Evolutionary conservation across 306 rosid species (phyloP), one percentile per base, ranked within the genome.

Genomic region (Rosa multiflora): DNA sequence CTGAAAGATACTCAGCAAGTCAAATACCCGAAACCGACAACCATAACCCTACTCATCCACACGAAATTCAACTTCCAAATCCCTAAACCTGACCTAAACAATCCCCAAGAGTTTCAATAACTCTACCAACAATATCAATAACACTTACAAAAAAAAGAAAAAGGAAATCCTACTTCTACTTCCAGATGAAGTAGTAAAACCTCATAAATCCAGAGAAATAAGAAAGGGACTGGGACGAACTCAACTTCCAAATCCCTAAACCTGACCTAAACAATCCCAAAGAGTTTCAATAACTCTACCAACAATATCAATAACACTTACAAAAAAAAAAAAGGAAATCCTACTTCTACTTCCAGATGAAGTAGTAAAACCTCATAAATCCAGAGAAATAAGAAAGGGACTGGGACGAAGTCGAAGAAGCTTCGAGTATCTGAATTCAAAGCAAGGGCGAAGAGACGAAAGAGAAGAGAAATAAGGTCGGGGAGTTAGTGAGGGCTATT

Each of bases 231-330:
- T 8, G 8, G 4, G 40, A 39, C 43, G 37, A 20, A 35, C 35
- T 68, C 17, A 39, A 64, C 49, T 56, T 20, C 44, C 21, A n/a
- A 77, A 53, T 72, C 70, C 44, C 70, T 35, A 64, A 64, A 64
- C 10, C 43, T 15, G 7, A 6, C 69, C 46, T 32, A 64, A 35
- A 14, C 8, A 63, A 63, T 29, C 43, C 61, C 40, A 8, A 62
- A 64, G 72, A 1, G 40, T 17, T 73, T 35, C 17, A 72, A 39
- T 11, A 29, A 26, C 21, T 44, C 23, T 17, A 73, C 47, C 7
- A 46, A 43, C 26, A 51, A 44, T 40, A 62, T 11, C 2, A 4
- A 0, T 11, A 20, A 1, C 76, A 1, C 21, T 32, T 39, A 20
- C 12, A 11, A 70, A 3, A 35, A 32, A 3, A 13, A 63, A 63